A percentile compares a stretch with the other conserved stretches of the same genome.
phyloP scores from a whole-genome alignment of 2,329 filamentous ascomycete genomes.

The Aspergillus nomiae region DNA sequence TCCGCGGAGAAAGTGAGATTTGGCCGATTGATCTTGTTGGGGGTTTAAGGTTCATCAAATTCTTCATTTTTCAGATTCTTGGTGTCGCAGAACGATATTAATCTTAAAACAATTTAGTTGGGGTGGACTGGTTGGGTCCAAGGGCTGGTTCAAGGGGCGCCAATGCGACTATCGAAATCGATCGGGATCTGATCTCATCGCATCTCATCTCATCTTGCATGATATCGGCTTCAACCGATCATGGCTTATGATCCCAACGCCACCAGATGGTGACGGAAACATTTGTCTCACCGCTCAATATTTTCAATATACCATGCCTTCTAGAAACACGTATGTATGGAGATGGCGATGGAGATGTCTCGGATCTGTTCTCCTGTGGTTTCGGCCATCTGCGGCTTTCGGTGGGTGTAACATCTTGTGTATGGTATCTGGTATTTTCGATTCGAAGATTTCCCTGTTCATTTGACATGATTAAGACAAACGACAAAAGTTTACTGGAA shows the following conservation, averaged over 20 bases:
- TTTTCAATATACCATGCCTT: background rate
- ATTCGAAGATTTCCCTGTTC: background rate
- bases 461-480: background rate
- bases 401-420: background rate
- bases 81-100: background rate
- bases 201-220: conserved; percentile 12
- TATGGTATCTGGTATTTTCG: background rate
- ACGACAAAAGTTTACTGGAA: background rate
- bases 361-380: background rate
- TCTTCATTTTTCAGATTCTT: background rate
- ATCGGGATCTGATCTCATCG: conserved; percentile 9
- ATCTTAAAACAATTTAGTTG: background rate
- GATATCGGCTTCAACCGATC: background rate
- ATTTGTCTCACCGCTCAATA: background rate
- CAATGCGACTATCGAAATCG: background rate
- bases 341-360: background rate
- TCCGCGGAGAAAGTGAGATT: background rate
- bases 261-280: background rate
- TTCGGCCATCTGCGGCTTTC: background rate
- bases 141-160: background rate
- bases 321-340: background rate
- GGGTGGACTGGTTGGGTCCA: background rate
- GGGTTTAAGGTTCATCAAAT: background rate
- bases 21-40: background rate
- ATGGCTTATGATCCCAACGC: conserved; percentile 1